Evolutionary conservation across 495 filamentous ascomycete genomes (phyloP).

Genomic region (Penicillium coprophilum): DNA sequence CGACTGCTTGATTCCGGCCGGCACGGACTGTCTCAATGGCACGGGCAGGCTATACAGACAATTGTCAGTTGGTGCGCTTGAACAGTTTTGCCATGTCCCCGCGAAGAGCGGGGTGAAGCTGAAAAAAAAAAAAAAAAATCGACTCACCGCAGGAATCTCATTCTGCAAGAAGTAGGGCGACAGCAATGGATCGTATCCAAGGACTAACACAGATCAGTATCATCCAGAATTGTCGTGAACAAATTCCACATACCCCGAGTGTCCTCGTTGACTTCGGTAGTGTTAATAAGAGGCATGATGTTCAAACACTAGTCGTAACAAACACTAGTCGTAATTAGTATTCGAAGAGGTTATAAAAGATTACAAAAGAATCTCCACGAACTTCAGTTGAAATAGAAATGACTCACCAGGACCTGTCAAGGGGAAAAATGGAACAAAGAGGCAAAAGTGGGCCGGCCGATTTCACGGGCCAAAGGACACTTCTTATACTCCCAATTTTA

Average conservation of each 20-base stretch:
- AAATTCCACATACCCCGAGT: constrained; percentile 48
- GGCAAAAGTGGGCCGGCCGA: constrained; percentile 12
- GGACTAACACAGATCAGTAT: constrained; percentile 54
- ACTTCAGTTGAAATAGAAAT: constrained; percentile 2
- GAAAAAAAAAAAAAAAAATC: constrained; percentile 24
- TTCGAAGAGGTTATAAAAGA: neutral
- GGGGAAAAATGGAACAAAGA: constrained; percentile 3
- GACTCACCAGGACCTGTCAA: constrained; percentile 6
- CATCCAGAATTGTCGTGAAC: no score
- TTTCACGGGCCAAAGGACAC: constrained; percentile 1
- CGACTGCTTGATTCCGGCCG: constrained; percentile 78
- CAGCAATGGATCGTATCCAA: constrained; percentile 94
- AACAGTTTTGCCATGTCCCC: neutral
- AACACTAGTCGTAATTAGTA: constrained; percentile 1
- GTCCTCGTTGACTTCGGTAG: constrained; percentile 52
- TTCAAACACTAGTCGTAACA: neutral
- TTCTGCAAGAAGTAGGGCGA: constrained; percentile 82
- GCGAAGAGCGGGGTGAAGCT: constrained; percentile 10
- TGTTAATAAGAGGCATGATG: constrained; percentile 50
- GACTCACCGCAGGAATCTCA: constrained; percentile 79
- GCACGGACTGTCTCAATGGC: constrained; percentile 69
- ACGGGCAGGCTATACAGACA: constrained; percentile 37
- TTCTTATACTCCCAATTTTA: neutral
- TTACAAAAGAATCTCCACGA: neutral
- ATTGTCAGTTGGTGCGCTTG: constrained; percentile 14